Evolutionary conservation across 805 yeast genomes (phyloP).

Genomic region (Saccharomycopsis schoenii): DNA sequence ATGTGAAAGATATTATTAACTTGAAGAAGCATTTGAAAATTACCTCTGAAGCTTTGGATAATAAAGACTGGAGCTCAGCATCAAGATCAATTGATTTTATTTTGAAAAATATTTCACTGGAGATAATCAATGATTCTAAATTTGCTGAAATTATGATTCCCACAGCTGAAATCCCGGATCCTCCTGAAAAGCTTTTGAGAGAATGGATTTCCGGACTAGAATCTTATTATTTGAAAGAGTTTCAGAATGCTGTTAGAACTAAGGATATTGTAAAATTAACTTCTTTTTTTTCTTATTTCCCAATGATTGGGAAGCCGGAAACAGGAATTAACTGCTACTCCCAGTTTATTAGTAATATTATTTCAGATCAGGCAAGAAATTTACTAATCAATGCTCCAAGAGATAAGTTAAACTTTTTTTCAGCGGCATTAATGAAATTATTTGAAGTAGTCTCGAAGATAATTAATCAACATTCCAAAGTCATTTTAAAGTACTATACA

Average conservation of each 20-base stretch:
- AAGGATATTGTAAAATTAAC: conserved; percentile 65
- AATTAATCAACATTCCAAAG: conserved; percentile 74
- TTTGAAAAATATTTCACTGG: conserved; percentile 44
- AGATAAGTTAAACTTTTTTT: conserved; percentile 41
- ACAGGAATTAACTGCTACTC: conserved; percentile 76
- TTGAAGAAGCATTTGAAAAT: conserved; percentile 56
- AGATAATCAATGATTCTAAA: conserved; percentile 43
- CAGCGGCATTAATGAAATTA: conserved; percentile 53
- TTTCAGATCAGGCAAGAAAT: conserved; percentile 66
- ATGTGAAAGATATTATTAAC: conserved; percentile 55
- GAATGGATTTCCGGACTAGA: conserved; percentile 54
- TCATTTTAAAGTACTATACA: conserved; percentile 71
- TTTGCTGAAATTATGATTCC: conserved; percentile 82
- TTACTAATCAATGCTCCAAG: conserved; percentile 40
- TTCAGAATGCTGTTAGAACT: conserved; percentile 56
- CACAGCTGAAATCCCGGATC: conserved; percentile 72
- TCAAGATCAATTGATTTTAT: conserved; percentile 50
- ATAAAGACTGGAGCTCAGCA: conserved; percentile 66
- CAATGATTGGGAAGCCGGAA: conserved; percentile 63
- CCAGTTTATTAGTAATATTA: conserved; percentile 73
- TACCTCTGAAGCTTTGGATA: conserved; percentile 59
- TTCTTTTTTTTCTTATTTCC: conserved; percentile 75
- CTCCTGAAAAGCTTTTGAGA: conserved; percentile 48
- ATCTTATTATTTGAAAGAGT: conserved; percentile 47
- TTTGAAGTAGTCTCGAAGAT: conserved; percentile 81